Evolutionary conservation across 2,329 filamentous ascomycete genomes (phyloP), one percentile per base, ranked within the genome.

Genomic region (Hypoxylon sp.): DNA sequence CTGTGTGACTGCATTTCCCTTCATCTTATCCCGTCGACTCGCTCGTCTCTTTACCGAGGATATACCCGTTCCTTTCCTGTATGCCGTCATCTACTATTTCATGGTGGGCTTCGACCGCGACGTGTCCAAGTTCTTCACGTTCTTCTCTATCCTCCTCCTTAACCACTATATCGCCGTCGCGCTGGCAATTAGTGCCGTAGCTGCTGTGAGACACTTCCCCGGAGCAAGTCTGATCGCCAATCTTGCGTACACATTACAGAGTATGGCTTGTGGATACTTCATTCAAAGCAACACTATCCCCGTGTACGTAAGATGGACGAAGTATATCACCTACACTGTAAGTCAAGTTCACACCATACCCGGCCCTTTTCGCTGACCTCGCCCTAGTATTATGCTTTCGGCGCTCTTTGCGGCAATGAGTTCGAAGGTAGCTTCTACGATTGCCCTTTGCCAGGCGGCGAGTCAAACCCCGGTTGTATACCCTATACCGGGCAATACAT

Each of bases 301-400:
- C 0, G 83, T 94, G 0, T 94, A 94, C 73, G 88, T 93, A n/a
- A 85, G 91, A 61, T 94, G 92, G 92, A 81, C 92, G 1, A 94
- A 93, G 75, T 91, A 88, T 82, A 84, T 85, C 24, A 86, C 88
- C 0, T 91, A 90, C 70, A 84, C 86, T 22, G 85, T 86, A 78
- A 76, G 83, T 75, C 3, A 10, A 24, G 1, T 2, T 76, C 73
- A 3, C 75, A 75, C 80, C 51, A 77, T 75, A 0, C 78, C 74
- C 5, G 2, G 2, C 9, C 5, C 5, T 10, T 1, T 22, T 56
- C 56, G 42, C 54, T 53, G 9, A 60, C 1, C 1, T 5, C 5
- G 3, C 13, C 4, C 19, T 24, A 88, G 85, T 92, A 88, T 75
- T 94, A 94, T 73, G 86, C 86, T 0, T 93, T 94, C 73, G 89